Percentiles rank a stretch among this genome's conserved stretches.
phyloP scores from a whole-genome alignment of 2,329 filamentous ascomycete species.

The Xylaria sp. region DNA sequence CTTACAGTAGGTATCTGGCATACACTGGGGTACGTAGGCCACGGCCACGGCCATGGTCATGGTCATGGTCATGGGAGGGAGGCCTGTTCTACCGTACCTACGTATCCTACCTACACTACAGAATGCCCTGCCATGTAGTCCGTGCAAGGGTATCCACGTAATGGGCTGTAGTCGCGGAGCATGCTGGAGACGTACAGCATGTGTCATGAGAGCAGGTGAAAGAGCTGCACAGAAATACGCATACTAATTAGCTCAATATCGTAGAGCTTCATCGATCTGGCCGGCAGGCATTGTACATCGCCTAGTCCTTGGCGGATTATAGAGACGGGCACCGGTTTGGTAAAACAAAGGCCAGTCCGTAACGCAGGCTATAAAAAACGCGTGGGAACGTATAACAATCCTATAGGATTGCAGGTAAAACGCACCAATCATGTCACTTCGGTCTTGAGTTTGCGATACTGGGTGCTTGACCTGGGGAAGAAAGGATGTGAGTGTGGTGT shows the following conservation, averaged over 20 bases:
- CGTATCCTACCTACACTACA: not conserved
- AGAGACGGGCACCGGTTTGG: not conserved
- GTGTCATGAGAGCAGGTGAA: not conserved
- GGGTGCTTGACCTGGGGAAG: not conserved
- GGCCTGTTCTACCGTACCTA: not conserved
- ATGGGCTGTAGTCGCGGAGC: not conserved
- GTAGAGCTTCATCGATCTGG: not conserved
- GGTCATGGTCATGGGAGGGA: not conserved
- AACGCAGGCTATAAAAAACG: not conserved
- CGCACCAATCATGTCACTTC: constrained; percentile 3
- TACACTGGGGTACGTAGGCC: not conserved
- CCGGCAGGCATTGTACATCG: not conserved
- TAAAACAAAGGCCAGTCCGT: not conserved
- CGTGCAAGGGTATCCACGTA: constrained; percentile 7
- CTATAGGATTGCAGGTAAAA: not conserved
- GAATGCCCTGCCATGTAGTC: constrained; percentile 1
- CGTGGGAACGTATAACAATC: not conserved
- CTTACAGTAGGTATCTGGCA: not conserved
- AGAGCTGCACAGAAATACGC: not conserved
- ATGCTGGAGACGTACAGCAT: not conserved
- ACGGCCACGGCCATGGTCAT: not conserved
- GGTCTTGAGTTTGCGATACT: not conserved
- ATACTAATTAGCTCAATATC: not conserved
- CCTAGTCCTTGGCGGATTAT: constrained; percentile 5
- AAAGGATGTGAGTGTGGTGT: not conserved